phyloP scores from a whole-genome alignment of 192 early-diverging fungal genomes.

The Ambispora gerdemannii region DNA sequence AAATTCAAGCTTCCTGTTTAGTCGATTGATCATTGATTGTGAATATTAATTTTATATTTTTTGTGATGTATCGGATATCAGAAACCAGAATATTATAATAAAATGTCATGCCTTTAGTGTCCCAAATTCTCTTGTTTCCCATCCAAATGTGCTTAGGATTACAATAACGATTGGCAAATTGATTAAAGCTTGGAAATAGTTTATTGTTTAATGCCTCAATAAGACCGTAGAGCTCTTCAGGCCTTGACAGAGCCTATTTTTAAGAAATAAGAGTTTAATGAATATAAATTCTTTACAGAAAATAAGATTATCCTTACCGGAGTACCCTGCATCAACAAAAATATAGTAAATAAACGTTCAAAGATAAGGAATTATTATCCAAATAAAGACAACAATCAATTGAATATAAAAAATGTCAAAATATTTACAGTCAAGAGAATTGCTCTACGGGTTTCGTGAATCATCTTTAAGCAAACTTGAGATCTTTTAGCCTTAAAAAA shows the following conservation, averaged over 20 bases:
- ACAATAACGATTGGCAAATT: slow-evolving; percentile 40
- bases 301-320: background rate
- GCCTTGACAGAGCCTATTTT: slow-evolving; percentile 7
- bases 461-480: slow-evolving; percentile 34
- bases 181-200: slow-evolving; percentile 16
- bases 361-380: background rate
- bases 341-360: background rate
- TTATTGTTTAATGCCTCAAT: slow-evolving; percentile 17
- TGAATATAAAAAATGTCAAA: background rate
- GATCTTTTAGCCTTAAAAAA: slow-evolving; percentile 41
- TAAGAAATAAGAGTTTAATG: background rate
- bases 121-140: slow-evolving; percentile 3
- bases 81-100: background rate
- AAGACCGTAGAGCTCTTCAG: background rate
- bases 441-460: slow-evolving; percentile 27
- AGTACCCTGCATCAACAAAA: slow-evolving; percentile 7
- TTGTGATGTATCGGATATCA: background rate
- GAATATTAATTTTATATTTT: background rate
- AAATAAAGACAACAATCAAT: slow-evolving; percentile 1
- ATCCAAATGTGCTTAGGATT: slow-evolving; percentile 11
- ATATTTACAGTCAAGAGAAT: slow-evolving; percentile 8
- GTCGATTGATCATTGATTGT: background rate
- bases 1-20: slow-evolving; percentile 39
- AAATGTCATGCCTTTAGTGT: background rate
- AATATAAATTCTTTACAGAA: background rate